Evolutionary conservation across 148 eudicot genomes (phyloP), one percentile per base, ranked within the genome.

Genomic region (Amaranthus hypochondriacus): DNA sequence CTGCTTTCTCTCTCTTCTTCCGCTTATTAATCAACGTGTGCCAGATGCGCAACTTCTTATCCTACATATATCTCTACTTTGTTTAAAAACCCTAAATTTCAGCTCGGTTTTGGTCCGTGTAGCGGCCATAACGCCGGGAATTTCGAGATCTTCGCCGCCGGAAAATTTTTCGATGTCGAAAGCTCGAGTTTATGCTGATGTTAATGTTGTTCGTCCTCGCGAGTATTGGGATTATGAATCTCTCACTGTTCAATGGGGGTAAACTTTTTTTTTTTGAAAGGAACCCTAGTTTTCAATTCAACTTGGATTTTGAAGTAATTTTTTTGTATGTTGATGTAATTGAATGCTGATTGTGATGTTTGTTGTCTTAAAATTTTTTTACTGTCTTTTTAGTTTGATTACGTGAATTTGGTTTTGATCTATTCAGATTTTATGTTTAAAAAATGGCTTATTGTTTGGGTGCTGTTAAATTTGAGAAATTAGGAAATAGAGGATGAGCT

Each of bases 201-300:
- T 89, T 53, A 91, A 91, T 64, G 93, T 91, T 48, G 66, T 86
- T 7, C 90, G 90, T 6, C 92, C 92, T 67, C 82, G 81, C 55
- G 95, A 90, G 69, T 90, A 90, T 62, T 88, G 92, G 87, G 92
- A 90, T 76, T 90, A 88, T 71, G 96, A 90, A 73, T 84, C 89
- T 65, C 90, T 88, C 49, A 68, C 86, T 52, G 92, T 88, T 69
- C 92, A 90, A 71, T 90, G 96, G 96, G 96, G 96, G 92, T 88
- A 85, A 69, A 9, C 58, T 6, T 9, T 50, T 3, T 10, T 48
- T 55, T 62, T 13, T 12, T 66, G 39, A 28, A 28, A 28, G 2
- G 39, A 28, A 1, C 18, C 48, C 48, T 62, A 43, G 43, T 39
- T 39, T 62, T 42, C 9, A 5, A 39, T 62, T 42, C 39, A 28